Evolutionary conservation across 495 filamentous ascomycete species (phyloP), one percentile per base, ranked within the genome.

Genomic region (Lophium mytilinum): DNA sequence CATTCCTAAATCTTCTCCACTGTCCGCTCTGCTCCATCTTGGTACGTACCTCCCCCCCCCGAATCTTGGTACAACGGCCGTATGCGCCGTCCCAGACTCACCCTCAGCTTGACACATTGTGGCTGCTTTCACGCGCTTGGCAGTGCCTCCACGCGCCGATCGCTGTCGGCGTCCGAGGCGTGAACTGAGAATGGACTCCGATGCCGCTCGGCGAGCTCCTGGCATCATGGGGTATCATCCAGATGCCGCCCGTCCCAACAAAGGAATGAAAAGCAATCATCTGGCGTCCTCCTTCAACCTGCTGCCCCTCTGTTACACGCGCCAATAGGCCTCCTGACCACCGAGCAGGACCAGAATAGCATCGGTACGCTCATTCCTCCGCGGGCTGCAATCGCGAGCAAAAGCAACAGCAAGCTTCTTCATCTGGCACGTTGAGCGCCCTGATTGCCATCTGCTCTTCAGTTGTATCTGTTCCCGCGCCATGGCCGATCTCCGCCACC

Each of bases 21-120:
- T 36, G 35, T 51, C 60, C 45, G 19, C 12, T 21, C n/a, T 9
- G 17, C 11, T 45, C 37, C 37, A 42, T 46, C 21, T 39, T 45
- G 36, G 15, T 41, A 36, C 14, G n/a, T 34, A n/a, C 33, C 24
- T 50, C 19, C 40, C 11, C 12, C 34, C 37, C 37, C 19, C 45
- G 33, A 24, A 48, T 48, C 45, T 48, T 33, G 37, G 55, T 58
- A 30, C 57, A 15, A 55, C 52, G 24, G 39, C 37, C 42, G 52
- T 53, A 52, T 52, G 45, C 51, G n/a, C 24, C 35, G 14, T 54
- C 19, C 37, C 34, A 30, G 37, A 17, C 33, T 15, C 24, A 45
- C 37, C 33, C 14, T 39, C 37, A 14, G 36, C n/a, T 43, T 60
- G 57, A 60, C 57, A 55, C 43, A 60, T 55, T 45, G 52, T 60